A percentile compares a stretch with the other conserved stretches of the same genome.
Evolutionary conservation across 495 filamentous ascomycete genomes (phyloP).

Genomic region (Penicillium mononematosum): DNA sequence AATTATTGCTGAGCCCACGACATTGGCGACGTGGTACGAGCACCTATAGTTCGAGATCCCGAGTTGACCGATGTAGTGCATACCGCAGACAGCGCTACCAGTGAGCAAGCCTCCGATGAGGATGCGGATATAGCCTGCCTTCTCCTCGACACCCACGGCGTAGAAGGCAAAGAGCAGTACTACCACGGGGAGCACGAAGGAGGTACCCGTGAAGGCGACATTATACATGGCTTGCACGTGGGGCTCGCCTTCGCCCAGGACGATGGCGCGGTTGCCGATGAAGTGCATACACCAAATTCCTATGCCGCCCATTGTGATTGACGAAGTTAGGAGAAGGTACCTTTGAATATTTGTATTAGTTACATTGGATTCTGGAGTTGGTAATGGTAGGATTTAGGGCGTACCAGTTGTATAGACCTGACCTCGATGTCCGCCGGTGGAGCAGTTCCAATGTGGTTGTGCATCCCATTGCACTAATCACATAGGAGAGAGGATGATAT

Average conservation of each 20-base stretch:
- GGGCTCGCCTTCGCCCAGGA: constrained; percentile 59
- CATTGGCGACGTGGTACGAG: constrained; percentile 52
- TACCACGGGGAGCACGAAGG: constrained; percentile 76
- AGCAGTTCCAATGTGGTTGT: constrained; percentile 79
- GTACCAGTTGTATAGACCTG: constrained; percentile 70
- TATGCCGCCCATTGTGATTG: constrained; percentile 76
- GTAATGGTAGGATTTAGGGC: constrained; percentile 7
- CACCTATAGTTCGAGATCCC: constrained; percentile 77
- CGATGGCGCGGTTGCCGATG: constrained; percentile 78
- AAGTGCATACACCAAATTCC: constrained; percentile 88
- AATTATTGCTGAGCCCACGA: constrained; percentile 70
- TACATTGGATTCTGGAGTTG: not conserved
- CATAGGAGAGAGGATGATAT: constrained; percentile 76
- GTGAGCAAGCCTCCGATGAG: constrained; percentile 62
- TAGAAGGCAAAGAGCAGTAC: constrained; percentile 73
- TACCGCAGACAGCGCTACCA: constrained; percentile 74
- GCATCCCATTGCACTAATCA: constrained; percentile 75
- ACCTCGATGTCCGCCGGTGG: constrained; percentile 66
- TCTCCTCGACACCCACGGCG: constrained; percentile 56
- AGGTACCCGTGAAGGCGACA: constrained; percentile 67
- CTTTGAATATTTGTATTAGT: constrained; percentile 35
- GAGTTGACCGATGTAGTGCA: constrained; percentile 87
- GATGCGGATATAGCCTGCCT: constrained; percentile 56
- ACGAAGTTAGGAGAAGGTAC: constrained; percentile 67
- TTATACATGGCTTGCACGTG: constrained; percentile 72